These are phyloP conservation scores for Dendrobium nobile DNA, from an alignment of 106 monocot genomes.

Conservation along the genomic window DNA sequence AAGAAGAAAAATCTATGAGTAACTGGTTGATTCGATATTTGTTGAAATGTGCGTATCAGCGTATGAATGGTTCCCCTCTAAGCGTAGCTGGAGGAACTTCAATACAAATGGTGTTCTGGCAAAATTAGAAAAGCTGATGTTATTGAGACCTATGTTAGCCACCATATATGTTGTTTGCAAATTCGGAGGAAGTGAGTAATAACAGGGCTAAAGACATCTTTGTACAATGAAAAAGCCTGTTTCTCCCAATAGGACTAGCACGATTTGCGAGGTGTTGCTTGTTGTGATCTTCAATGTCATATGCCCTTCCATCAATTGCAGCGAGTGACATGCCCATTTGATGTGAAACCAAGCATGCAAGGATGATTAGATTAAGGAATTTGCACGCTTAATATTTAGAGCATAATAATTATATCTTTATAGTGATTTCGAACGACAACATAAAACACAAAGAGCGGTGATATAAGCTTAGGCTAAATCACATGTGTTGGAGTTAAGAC, in stretches of 20 bases:
- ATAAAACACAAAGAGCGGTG: no score
- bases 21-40: neutral
- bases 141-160: neutral
- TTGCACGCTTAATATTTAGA: no score
- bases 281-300: neutral
- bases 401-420: no score
- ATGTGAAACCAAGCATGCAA: no score
- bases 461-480: no score
- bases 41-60: neutral
- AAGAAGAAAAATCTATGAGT: neutral
- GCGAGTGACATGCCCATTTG: neutral
- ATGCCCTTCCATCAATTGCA: neutral
- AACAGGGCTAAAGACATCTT: neutral
- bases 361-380: no score
- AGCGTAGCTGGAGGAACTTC: no score
- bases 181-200: neutral
- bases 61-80: neutral
- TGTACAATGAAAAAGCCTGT: neutral
- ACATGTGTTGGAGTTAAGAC: no score
- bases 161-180: neutral
- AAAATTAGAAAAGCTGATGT: neutral
- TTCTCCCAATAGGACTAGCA: neutral
- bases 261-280: neutral
- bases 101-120: neutral
- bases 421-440: no score